Percentiles rank a stretch among this genome's conserved stretches.
Evolutionary conservation across 106 monocot species (phyloP).

Genomic region (Narthecium ossifragum): DNA sequence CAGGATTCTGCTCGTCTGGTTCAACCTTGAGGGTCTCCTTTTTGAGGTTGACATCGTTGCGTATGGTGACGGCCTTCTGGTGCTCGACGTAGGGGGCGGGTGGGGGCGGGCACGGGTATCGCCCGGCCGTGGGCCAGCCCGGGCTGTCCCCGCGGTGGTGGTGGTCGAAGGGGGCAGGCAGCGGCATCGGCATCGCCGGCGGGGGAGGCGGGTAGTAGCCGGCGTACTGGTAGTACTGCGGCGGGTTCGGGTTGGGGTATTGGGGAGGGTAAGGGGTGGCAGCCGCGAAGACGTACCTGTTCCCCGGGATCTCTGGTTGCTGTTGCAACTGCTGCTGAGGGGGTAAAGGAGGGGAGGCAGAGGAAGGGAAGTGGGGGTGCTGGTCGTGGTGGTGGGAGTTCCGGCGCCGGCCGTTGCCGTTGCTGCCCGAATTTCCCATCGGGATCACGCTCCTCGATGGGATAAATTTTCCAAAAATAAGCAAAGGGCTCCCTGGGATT

Average conservation of each 20-base stretch:
- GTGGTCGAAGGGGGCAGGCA: conserved; percentile 65
- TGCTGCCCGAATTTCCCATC: conserved; percentile 36
- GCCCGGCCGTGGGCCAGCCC: not conserved
- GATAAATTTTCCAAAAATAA: not conserved
- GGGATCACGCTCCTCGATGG: not conserved
- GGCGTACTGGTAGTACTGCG: conserved; percentile 36
- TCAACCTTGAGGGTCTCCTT: conserved; percentile 86
- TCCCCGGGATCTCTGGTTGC: conserved; percentile 16
- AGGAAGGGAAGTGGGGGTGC: not conserved
- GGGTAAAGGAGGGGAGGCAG: conserved; percentile 7
- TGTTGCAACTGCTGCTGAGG: conserved; percentile 8
- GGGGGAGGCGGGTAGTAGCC: conserved; percentile 56
- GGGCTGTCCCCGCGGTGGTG: conserved; percentile 24
- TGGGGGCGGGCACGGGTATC: not conserved
- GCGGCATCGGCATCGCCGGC: conserved; percentile 31
- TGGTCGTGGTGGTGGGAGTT: conserved; percentile 13
- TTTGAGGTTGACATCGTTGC: conserved; percentile 90
- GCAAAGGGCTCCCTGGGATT: too few species aligned
- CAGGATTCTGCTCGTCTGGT: conserved; percentile 65
- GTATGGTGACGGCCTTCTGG: conserved; percentile 86
- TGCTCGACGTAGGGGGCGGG: conserved; percentile 68
- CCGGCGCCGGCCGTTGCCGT: conserved; percentile 15
- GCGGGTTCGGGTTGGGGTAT: conserved; percentile 51
- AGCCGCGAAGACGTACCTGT: conserved; percentile 66
- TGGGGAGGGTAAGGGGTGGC: conserved; percentile 60